Evolutionary conservation across 1,284 basidiomycete species (phyloP).

Genomic region (Apiotrichum porosum): DNA sequence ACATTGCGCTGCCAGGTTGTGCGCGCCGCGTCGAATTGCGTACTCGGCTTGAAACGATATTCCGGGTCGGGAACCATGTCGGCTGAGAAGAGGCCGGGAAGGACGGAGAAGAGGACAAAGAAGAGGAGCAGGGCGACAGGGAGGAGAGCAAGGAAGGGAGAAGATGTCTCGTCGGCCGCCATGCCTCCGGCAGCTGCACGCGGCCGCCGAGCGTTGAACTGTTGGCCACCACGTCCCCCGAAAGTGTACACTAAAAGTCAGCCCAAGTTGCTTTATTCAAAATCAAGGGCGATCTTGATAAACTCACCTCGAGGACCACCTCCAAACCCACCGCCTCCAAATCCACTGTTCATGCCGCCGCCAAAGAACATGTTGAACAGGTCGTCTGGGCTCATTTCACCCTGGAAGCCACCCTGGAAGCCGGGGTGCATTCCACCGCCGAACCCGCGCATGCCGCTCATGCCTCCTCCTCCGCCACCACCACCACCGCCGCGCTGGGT

Average conservation of each 20-base stretch:
- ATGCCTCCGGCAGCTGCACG: slow-evolving; percentile 24
- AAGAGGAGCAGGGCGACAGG: slow-evolving; percentile 78
- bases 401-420: slow-evolving; percentile 60
- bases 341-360: slow-evolving; percentile 55
- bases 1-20: slow-evolving; percentile 65
- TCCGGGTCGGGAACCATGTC: slow-evolving; percentile 68
- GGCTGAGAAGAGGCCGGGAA: slow-evolving; percentile 67
- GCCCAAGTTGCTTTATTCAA: not conserved
- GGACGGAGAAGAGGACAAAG: slow-evolving; percentile 77
- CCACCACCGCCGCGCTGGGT: slow-evolving; percentile 67
- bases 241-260: slow-evolving; percentile 40
- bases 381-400: slow-evolving; percentile 90
- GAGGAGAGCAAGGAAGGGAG: slow-evolving; percentile 73
- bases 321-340: slow-evolving; percentile 57
- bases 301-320: slow-evolving; percentile 39
- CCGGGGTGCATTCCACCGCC: slow-evolving; percentile 37
- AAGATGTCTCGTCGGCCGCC: slow-evolving; percentile 52
- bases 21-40: slow-evolving; percentile 60
- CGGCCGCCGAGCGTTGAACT: slow-evolving; percentile 7
- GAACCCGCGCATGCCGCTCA: slow-evolving; percentile 49
- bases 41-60: slow-evolving; percentile 62
- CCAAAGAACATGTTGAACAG: slow-evolving; percentile 99
- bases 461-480: slow-evolving; percentile 52
- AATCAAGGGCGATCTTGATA: not conserved
- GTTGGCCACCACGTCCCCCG: slow-evolving; percentile 54